phyloP scores from a whole-genome alignment of 1,284 basidiomycete species.

The Puccinia hordei region DNA sequence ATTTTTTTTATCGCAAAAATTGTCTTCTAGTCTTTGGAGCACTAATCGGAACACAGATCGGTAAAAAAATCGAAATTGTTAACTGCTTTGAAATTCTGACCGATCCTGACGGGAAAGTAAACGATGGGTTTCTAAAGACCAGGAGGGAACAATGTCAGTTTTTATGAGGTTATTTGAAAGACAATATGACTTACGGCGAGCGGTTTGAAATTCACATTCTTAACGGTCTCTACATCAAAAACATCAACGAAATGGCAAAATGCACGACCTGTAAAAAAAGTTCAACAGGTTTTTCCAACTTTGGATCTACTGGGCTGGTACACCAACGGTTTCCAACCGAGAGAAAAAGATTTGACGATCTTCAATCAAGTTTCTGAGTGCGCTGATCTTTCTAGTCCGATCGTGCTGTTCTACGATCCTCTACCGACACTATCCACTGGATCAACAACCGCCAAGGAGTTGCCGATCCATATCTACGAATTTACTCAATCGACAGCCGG shows the following conservation, averaged over 20 bases:
- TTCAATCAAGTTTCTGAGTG: slow-evolving; percentile 73
- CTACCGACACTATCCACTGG: slow-evolving; percentile 63
- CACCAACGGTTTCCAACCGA: slow-evolving; percentile 74
- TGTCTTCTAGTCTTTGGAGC: slow-evolving; percentile 75
- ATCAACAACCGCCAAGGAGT: slow-evolving; percentile 80
- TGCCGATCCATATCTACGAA: slow-evolving; percentile 66
- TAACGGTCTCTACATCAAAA: no score
- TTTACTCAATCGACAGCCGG: background rate
- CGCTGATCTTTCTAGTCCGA: slow-evolving; percentile 37
- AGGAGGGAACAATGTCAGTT: slow-evolving; percentile 84
- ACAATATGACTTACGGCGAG: background rate
- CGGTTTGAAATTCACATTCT: background rate
- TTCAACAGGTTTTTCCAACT: slow-evolving; percentile 96
- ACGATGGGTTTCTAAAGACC: slow-evolving; percentile 77
- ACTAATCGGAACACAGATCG: slow-evolving; percentile 88
- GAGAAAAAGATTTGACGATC: slow-evolving; percentile 72
- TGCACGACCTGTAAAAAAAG: slow-evolving; percentile 62
- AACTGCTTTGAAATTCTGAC: slow-evolving; percentile 90
- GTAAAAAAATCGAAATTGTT: slow-evolving; percentile 90
- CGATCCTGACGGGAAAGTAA: slow-evolving; percentile 60
- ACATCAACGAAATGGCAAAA: background rate
- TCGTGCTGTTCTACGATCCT: slow-evolving; percentile 63
- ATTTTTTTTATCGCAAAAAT: background rate
- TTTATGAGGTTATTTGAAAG: slow-evolving; percentile 9
- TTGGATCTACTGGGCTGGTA: slow-evolving; percentile 98